Evolutionary conservation across 352 stramenopile species (phyloP).

Genomic region (Elongisporangium prolatum): DNA sequence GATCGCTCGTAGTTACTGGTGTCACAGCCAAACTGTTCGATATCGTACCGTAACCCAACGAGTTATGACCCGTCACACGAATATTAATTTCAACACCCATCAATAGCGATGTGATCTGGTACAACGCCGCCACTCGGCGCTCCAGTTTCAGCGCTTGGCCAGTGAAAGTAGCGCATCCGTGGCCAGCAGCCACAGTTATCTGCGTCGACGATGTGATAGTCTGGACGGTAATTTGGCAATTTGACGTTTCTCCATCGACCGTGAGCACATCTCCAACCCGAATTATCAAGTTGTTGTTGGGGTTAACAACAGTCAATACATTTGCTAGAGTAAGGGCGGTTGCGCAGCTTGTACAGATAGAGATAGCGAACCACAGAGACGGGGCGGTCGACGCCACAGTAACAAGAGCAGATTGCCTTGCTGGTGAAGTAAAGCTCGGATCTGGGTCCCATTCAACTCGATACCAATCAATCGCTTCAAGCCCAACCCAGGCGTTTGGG

Average conservation of each 20-base stretch:
- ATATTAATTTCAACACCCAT: constrained; percentile 90
- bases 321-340: constrained; percentile 20
- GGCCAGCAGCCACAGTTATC: constrained; percentile 30
- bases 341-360: constrained; percentile 51
- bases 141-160: constrained; percentile 34
- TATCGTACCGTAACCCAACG: constrained; percentile 81
- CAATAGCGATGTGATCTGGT: constrained; percentile 73
- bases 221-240: constrained; percentile 37
- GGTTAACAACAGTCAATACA: constrained; percentile 23
- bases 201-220: constrained; percentile 17
- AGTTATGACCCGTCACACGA: constrained; percentile 89
- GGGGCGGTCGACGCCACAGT: constrained; percentile 7
- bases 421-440: constrained; percentile 48
- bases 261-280: constrained; percentile 41
- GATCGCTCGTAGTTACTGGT: constrained; percentile 86
- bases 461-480: constrained; percentile 82
- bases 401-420: constrained; percentile 34
- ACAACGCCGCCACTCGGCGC: constrained; percentile 56
- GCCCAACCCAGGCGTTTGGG: constrained; percentile 63
- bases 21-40: constrained; percentile 69
- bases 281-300: constrained; percentile 17
- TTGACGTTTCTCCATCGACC: constrained; percentile 35
- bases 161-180: constrained; percentile 45
- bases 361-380: constrained; percentile 18
- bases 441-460: constrained; percentile 88